Conservation (phyloP, 2,329 filamentous ascomycete genomes). For the Calonectria crousiana region DNA sequence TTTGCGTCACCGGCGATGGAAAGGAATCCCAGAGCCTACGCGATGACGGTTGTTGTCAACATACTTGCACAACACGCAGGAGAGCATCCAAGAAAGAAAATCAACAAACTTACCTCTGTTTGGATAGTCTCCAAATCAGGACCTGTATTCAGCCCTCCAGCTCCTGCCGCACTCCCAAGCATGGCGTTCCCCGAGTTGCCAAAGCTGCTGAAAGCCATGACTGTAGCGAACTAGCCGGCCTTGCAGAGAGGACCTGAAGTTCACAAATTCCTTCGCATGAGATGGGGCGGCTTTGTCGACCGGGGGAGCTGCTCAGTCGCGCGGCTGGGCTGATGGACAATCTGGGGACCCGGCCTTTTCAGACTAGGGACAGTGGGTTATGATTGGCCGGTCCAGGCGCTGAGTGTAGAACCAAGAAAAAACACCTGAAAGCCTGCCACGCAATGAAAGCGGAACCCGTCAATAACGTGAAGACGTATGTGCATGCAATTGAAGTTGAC, state of each 20-base stretch:
- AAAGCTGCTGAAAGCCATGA: conserved; percentile 75
- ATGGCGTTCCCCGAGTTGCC: conserved; percentile 59
- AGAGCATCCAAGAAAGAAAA: conserved; percentile 20
- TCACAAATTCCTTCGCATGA: conserved; percentile 46
- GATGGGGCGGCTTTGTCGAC: conserved; percentile 34
- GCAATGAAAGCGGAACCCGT: conserved; percentile 13
- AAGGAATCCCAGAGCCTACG: conserved; percentile 81
- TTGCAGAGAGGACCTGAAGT: conserved; percentile 40
- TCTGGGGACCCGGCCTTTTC: conserved; percentile 38
- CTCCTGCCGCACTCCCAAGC: conserved; percentile 54
- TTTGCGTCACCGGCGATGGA: conserved; percentile 85
- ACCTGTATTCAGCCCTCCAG: conserved; percentile 60
- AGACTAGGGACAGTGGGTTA: background rate
- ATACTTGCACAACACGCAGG: conserved; percentile 18
- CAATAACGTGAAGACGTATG: conserved; percentile 10
- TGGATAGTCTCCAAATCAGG: conserved; percentile 81
- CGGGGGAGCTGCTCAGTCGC: conserved; percentile 34
- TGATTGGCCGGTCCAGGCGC: conserved; percentile 39
- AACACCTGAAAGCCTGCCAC: conserved; percentile 8
- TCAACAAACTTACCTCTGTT: conserved; percentile 74
- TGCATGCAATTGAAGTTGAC: background rate
- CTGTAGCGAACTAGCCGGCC: conserved; percentile 53
- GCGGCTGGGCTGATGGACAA: conserved; percentile 31
- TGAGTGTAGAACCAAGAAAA: conserved; percentile 16
- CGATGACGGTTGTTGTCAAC: conserved; percentile 38